Evolutionary conservation across 2,329 filamentous ascomycete species (phyloP).

Genomic region (Monosporascus ibericus): DNA sequence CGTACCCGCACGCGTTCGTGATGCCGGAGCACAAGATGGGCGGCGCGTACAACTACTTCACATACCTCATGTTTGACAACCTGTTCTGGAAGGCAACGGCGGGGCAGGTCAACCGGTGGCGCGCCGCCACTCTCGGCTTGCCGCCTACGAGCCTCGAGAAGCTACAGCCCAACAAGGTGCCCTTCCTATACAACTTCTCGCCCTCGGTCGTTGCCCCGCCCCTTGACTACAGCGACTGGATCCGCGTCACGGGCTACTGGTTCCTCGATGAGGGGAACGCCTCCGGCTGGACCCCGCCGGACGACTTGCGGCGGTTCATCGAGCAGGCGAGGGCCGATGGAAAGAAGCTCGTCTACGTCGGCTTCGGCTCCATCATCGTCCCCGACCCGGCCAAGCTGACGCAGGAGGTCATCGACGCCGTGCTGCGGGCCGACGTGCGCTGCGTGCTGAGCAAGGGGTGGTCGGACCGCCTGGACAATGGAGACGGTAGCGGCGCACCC

Average conservation of each 20-base stretch:
- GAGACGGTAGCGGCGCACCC: constrained; percentile 3
- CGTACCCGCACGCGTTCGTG: constrained; percentile 94
- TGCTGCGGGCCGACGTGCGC: constrained; percentile 83
- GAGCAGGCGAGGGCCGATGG: constrained; percentile 69
- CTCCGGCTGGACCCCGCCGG: constrained; percentile 66
- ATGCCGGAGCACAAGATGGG: constrained; percentile 92
- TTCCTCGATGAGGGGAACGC: constrained; percentile 72
- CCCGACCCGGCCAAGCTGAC: constrained; percentile 84
- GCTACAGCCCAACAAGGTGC: constrained; percentile 95
- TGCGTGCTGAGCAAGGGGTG: constrained; percentile 96
- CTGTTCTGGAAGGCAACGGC: constrained; percentile 95
- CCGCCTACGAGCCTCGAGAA: constrained; percentile 80
- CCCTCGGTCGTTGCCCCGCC: constrained; percentile 90
- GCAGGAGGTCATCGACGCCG: constrained; percentile 86
- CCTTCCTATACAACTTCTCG: constrained; percentile 96
- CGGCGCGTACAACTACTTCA: constrained; percentile 89
- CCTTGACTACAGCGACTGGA: constrained; percentile 95
- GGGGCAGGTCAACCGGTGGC: constrained; percentile 87
- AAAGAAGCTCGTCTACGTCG: constrained; percentile 94
- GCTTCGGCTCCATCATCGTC: constrained; percentile 94
- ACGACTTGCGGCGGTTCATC: constrained; percentile 76
- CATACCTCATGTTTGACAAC: constrained; percentile 93
- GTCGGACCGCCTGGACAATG: constrained; percentile 64
- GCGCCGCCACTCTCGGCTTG: constrained; percentile 71
- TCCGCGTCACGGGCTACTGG: constrained; percentile 96